phyloP scores from a whole-genome alignment of 192 early-diverging fungal genomes.

The Rhizoclosmatium sp. region DNA sequence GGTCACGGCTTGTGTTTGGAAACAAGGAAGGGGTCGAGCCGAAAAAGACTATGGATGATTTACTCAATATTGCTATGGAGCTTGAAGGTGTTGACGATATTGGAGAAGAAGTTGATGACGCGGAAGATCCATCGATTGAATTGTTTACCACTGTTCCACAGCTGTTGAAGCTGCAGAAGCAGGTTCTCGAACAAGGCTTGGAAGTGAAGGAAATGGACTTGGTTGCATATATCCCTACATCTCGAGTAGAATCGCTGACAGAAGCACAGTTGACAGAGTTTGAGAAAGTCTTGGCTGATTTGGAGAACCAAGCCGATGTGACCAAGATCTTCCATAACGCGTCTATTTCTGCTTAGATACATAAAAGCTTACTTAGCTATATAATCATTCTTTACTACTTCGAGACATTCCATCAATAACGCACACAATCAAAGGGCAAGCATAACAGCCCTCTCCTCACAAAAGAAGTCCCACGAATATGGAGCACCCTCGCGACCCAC shows the following conservation, averaged over 20 bases:
- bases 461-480: constrained; percentile 74
- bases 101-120: constrained; percentile 36
- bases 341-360: not conserved
- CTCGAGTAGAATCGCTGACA: constrained; percentile 47
- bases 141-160: constrained; percentile 63
- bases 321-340: constrained; percentile 61
- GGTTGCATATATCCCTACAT: constrained; percentile 61
- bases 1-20: constrained; percentile 65
- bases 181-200: constrained; percentile 56
- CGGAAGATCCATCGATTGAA: constrained; percentile 49
- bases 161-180: constrained; percentile 55
- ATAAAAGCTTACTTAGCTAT: not conserved
- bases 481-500: constrained; percentile 72
- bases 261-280: constrained; percentile 59
- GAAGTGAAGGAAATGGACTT: constrained; percentile 64
- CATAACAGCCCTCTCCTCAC: constrained; percentile 50
- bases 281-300: constrained; percentile 54
- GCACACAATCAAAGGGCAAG: not conserved
- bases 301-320: constrained; percentile 74
- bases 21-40: constrained; percentile 38
- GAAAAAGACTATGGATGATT: constrained; percentile 57
- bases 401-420: no score
- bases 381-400: no score
- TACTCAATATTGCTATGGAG: constrained; percentile 69
- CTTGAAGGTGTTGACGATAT: constrained; percentile 68